phyloP scores from a whole-genome alignment of 1,139 yeast species.

The Kodamaea ohmeri region DNA sequence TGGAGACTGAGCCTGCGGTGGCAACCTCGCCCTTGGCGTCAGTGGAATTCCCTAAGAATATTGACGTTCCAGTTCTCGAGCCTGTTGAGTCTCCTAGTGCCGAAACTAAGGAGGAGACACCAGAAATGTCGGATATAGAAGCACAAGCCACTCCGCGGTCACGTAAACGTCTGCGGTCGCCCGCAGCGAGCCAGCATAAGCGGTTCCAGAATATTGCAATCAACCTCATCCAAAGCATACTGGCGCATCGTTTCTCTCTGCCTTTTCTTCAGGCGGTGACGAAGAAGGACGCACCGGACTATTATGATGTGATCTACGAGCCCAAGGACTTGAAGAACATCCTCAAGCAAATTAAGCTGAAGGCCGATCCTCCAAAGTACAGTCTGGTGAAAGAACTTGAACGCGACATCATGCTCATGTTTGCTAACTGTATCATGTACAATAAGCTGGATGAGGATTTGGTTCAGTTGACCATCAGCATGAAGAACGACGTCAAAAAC shows the following conservation, averaged over 20 bases:
- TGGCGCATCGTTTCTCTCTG: conserved; percentile 72
- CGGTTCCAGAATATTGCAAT: conserved; percentile 54
- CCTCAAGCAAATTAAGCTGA: conserved; percentile 51
- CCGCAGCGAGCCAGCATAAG: conserved; percentile 36
- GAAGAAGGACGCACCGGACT: conserved; percentile 66
- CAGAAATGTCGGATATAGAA: conserved; percentile 4
- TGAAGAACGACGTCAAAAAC: conserved; percentile 57
- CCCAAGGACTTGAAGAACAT: conserved; percentile 72
- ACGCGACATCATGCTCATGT: conserved; percentile 70
- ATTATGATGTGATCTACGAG: conserved; percentile 55
- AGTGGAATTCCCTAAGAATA: conserved; percentile 3
- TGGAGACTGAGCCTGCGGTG: no score
- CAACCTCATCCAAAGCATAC: conserved; percentile 61
- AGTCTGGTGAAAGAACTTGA: conserved; percentile 62
- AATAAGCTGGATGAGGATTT: conserved; percentile 66
- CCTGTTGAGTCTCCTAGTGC: conserved; percentile 2
- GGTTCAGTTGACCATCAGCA: conserved; percentile 60
- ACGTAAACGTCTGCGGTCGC: conserved; percentile 28
- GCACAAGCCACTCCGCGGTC: conserved; percentile 2
- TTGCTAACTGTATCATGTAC: conserved; percentile 82
- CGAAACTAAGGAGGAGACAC: conserved; percentile 2
- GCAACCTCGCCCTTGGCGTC: no score
- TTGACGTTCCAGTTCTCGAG: conserved; percentile 8
- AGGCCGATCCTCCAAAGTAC: conserved; percentile 38
- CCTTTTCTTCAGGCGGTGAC: conserved; percentile 71